phyloP scores from a whole-genome alignment of 2,329 filamentous ascomycete species.

The Diaporthe citri region DNA sequence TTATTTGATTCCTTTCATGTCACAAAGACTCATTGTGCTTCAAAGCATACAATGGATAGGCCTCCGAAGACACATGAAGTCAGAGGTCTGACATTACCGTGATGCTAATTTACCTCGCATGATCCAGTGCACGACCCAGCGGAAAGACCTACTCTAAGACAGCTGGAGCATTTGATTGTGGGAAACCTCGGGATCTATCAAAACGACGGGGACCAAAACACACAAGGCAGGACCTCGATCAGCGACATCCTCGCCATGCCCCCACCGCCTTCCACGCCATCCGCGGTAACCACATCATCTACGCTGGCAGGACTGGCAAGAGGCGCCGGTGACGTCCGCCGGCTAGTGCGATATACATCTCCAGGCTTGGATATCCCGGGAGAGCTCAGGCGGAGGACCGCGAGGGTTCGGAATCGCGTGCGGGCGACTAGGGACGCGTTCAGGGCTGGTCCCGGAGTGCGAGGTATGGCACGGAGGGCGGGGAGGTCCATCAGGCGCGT shows the following conservation, averaged over 20 bases:
- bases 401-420: neutral
- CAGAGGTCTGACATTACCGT: neutral
- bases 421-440: neutral
- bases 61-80: too few species aligned
- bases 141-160: neutral
- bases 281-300: neutral
- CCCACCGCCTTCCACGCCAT: neutral
- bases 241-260: neutral
- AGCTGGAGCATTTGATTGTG: neutral
- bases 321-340: too few species aligned
- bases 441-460: neutral
- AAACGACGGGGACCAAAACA: neutral
- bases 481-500: constrained; percentile 1
- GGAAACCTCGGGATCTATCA: neutral
- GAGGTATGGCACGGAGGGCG: neutral
- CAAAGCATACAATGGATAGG: neutral
- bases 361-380: too few species aligned
- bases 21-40: neutral
- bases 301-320: neutral
- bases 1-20: too few species aligned
- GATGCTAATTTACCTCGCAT: neutral
- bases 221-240: neutral
- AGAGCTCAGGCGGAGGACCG: too few species aligned
- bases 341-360: neutral
- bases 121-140: constrained; percentile 1